Evolutionary conservation across 192 early-diverging fungal genomes (phyloP).

Genomic region (Linnemannia elongata): DNA sequence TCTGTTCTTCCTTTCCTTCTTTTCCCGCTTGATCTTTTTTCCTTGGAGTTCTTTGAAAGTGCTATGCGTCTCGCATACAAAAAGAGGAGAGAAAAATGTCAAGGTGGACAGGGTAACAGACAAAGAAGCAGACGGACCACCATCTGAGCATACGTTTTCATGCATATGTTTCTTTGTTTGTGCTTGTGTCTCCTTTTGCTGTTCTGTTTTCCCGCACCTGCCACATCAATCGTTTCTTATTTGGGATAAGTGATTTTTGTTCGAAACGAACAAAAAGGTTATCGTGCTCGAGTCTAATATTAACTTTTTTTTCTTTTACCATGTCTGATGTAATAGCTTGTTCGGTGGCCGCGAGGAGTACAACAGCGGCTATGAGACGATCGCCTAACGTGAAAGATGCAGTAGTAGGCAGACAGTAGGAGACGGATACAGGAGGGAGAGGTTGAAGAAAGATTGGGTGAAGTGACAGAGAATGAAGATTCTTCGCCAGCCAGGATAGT

Average conservation of each 20-base stretch:
- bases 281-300: not conserved
- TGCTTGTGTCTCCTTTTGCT: not conserved
- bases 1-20: not conserved
- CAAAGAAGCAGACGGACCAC: too few species aligned
- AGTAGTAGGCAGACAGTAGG: not conserved
- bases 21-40: not conserved
- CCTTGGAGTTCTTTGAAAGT: not conserved
- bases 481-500: not conserved
- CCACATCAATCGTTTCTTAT: not conserved
- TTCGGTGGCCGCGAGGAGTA: constrained; percentile 30
- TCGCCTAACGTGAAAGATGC: constrained; percentile 11
- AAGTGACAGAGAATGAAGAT: not conserved
- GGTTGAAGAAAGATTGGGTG: not conserved
- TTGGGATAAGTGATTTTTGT: too few species aligned
- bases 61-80: not conserved
- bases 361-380: constrained; percentile 33
- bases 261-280: too few species aligned
- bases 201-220: not conserved
- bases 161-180: too few species aligned
- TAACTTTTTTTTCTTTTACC: not conserved
- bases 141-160: too few species aligned
- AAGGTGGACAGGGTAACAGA: too few species aligned
- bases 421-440: not conserved
- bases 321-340: constrained; percentile 13
- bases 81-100: not conserved